phyloP scores from a whole-genome alignment of 768 basidiomycete genomes.

The Arthromyces matolae region DNA sequence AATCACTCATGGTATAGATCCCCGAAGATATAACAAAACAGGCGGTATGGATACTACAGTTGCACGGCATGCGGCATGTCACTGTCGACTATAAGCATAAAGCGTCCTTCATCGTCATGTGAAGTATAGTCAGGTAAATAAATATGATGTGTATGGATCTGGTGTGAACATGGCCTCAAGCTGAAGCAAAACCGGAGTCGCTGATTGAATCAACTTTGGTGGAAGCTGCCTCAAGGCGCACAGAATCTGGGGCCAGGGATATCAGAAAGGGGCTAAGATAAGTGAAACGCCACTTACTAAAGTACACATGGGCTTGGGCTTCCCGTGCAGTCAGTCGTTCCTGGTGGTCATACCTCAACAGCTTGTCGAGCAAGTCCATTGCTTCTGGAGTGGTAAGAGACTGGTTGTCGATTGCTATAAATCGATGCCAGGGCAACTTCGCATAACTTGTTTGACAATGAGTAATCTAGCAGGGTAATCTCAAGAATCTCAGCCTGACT shows the following conservation, averaged over 20 bases:
- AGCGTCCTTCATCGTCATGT: constrained; percentile 13
- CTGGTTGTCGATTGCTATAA: constrained; percentile 56
- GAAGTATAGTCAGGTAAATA: constrained; percentile 10
- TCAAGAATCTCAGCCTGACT: constrained; percentile 27
- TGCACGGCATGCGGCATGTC: constrained; percentile 11
- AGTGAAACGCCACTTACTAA: constrained; percentile 38
- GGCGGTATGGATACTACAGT: constrained; percentile 9
- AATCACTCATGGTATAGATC: no score
- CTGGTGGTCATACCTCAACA: constrained; percentile 67
- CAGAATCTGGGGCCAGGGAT: constrained; percentile 34
- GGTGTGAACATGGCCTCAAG: constrained; percentile 15
- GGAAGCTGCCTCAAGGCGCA: constrained; percentile 43
- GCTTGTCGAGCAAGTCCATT: constrained; percentile 61
- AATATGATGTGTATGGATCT: neutral
- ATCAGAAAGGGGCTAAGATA: constrained; percentile 7
- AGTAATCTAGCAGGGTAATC: neutral
- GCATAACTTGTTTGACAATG: constrained; percentile 39
- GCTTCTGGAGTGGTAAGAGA: constrained; percentile 57
- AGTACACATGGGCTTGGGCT: constrained; percentile 64
- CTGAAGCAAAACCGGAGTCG: constrained; percentile 47
- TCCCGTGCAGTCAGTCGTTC: constrained; percentile 65
- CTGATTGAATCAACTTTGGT: constrained; percentile 43
- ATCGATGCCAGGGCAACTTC: constrained; percentile 63
- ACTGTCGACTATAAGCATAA: constrained; percentile 10
- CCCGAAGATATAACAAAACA: constrained; percentile 16